Conservation (phyloP, 1,284 basidiomycete species). For the Trametes sp. region DNA sequence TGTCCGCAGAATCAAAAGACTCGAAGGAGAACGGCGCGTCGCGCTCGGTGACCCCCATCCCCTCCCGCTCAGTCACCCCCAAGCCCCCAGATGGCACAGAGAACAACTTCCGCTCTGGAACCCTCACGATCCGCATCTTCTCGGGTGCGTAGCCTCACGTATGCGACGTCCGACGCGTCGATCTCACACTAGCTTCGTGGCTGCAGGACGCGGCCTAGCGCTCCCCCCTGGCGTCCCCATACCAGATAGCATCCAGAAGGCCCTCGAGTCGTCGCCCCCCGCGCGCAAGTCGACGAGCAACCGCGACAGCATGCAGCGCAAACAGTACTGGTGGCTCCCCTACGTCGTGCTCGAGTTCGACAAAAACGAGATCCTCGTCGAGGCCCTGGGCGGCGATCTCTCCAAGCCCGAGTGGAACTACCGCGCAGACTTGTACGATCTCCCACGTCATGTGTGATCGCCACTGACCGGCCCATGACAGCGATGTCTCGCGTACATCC, state of each 20-base stretch:
- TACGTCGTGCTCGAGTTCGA: conserved; percentile 99
- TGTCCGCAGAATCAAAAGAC: conserved; percentile 66
- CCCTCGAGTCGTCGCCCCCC: conserved; percentile 66
- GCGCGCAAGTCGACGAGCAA: conserved; percentile 68
- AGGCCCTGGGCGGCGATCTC: conserved; percentile 92
- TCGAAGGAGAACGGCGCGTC: conserved; percentile 72
- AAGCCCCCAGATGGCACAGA: conserved; percentile 59
- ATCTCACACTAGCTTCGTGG: conserved; percentile 16
- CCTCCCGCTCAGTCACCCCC: conserved; percentile 75
- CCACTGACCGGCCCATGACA: conserved; percentile 37
- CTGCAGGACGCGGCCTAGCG: conserved; percentile 72
- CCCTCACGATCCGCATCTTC: conserved; percentile 89
- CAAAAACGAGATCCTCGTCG: conserved; percentile 98
- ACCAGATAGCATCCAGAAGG: conserved; percentile 88
- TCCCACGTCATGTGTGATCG: background rate
- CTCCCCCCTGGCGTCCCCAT: conserved; percentile 78
- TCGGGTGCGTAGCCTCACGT: conserved; percentile 60
- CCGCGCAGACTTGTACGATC: conserved; percentile 89
- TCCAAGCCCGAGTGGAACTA: conserved; percentile 93
- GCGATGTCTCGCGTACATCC: conserved; percentile 90
- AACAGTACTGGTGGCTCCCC: conserved; percentile 95
- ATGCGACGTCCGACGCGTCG: conserved; percentile 1
- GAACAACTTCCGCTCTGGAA: conserved; percentile 73
- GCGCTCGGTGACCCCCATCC: conserved; percentile 77
- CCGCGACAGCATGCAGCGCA: conserved; percentile 88